Conservation (phyloP, 306 rosid species). For the Quercus cerris region DNA sequence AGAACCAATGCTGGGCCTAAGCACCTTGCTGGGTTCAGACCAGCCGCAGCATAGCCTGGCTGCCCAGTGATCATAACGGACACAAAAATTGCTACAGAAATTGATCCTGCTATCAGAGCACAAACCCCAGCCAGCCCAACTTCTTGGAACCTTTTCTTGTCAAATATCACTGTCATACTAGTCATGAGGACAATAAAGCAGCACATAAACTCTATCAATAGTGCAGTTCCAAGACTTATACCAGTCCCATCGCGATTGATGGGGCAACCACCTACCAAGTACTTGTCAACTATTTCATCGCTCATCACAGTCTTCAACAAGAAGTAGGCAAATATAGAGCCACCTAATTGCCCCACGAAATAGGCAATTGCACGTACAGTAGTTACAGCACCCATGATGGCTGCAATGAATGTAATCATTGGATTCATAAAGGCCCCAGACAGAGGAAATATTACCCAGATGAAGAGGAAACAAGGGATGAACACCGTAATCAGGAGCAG, state of each 20-base stretch:
- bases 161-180: background rate
- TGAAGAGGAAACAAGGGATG: background rate
- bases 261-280: constrained; percentile 13
- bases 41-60: background rate
- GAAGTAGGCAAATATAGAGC: background rate
- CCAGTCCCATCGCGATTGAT: background rate
- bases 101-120: background rate
- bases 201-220: constrained; percentile 6
- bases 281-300: background rate
- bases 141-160: background rate
- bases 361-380: background rate
- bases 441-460: background rate
- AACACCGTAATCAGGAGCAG: background rate
- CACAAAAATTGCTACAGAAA: background rate
- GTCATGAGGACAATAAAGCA: background rate
- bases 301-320: constrained; percentile 10
- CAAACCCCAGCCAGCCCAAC: background rate
- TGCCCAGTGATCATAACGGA: background rate
- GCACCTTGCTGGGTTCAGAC: constrained; percentile 23
- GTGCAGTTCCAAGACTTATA: background rate
- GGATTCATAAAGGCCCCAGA: background rate
- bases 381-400: background rate
- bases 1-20: constrained; percentile 9
- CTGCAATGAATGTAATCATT: background rate
- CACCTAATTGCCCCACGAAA: background rate